phyloP scores from a whole-genome alignment of 148 eudicot species.

The Silene uniflora region DNA sequence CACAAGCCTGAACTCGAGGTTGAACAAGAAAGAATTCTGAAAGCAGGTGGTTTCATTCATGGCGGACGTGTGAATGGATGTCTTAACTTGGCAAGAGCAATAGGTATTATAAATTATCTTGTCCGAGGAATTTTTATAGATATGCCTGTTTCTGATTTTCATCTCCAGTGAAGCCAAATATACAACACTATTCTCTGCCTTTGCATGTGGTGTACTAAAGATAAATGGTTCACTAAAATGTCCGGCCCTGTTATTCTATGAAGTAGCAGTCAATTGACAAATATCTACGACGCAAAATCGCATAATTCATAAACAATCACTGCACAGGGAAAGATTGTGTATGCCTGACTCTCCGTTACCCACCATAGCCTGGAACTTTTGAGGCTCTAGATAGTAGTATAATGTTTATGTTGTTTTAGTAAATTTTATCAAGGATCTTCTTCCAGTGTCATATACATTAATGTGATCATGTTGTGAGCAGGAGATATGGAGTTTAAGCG shows the following conservation, averaged over 20 bases:
- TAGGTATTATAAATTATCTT: constrained; percentile 37
- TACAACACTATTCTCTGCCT: neutral
- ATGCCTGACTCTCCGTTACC: neutral
- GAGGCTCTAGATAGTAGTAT: neutral
- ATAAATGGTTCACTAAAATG: neutral
- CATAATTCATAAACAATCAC: neutral
- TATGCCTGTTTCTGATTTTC: neutral
- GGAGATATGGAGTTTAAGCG: constrained; percentile 78
- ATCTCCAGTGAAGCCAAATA: neutral
- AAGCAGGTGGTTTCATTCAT: constrained; percentile 76
- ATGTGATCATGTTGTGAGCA: constrained; percentile 27
- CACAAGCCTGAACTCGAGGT: constrained; percentile 68
- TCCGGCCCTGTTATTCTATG: neutral
- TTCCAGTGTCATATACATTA: neutral
- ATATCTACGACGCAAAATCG: neutral
- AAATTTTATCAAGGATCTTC: neutral
- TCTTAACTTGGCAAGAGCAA: constrained; percentile 73
- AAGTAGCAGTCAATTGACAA: neutral
- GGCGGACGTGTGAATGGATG: constrained; percentile 77
- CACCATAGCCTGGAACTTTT: neutral
- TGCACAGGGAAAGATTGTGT: neutral
- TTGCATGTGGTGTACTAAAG: neutral
- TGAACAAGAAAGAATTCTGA: constrained; percentile 62
- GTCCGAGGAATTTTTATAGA: constrained; percentile 7
- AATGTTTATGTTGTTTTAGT: neutral